phyloP scores from a whole-genome alignment of 768 basidiomycete genomes.

The Serendipita sp. region DNA sequence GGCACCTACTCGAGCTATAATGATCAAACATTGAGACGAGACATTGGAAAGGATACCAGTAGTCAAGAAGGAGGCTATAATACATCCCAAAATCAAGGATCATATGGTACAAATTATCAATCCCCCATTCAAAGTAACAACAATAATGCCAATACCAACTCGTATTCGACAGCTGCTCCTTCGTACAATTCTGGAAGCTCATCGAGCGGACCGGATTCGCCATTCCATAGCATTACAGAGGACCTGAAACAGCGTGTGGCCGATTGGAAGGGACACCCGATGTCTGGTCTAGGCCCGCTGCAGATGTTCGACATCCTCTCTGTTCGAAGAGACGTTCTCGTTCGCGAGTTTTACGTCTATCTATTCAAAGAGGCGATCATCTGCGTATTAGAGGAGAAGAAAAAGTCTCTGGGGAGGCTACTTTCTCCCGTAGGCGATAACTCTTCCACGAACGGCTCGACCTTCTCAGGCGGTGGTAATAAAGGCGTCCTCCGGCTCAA shows the following conservation, averaged over 20 bases:
- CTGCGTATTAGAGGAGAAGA: conserved; percentile 94
- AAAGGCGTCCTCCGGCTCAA: conserved; percentile 78
- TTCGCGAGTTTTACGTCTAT: conserved; percentile 91
- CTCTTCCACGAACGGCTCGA: conserved; percentile 34
- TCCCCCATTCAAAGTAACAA: no score
- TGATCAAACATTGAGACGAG: background rate
- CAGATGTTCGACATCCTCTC: conserved; percentile 86
- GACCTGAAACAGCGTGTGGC: conserved; percentile 82
- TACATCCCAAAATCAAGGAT: background rate
- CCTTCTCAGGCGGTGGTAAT: conserved; percentile 22
- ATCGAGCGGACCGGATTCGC: conserved; percentile 22
- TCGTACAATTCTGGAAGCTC: conserved; percentile 4
- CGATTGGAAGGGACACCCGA: conserved; percentile 90
- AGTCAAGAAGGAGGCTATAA: background rate
- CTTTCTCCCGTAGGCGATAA: conserved; percentile 35
- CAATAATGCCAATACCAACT: background rate
- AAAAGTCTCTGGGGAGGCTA: conserved; percentile 59
- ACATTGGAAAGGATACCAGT: background rate
- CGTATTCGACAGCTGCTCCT: background rate
- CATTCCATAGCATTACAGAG: conserved; percentile 70
- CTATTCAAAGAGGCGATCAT: conserved; percentile 96
- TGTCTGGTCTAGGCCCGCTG: conserved; percentile 63
- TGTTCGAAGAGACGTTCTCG: conserved; percentile 74
- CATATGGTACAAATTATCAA: no score
- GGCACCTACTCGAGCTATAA: background rate